Evolutionary conservation across 495 filamentous ascomycete species (phyloP), one percentile per base, ranked within the genome.

Genomic region (Penicillium soppii): DNA sequence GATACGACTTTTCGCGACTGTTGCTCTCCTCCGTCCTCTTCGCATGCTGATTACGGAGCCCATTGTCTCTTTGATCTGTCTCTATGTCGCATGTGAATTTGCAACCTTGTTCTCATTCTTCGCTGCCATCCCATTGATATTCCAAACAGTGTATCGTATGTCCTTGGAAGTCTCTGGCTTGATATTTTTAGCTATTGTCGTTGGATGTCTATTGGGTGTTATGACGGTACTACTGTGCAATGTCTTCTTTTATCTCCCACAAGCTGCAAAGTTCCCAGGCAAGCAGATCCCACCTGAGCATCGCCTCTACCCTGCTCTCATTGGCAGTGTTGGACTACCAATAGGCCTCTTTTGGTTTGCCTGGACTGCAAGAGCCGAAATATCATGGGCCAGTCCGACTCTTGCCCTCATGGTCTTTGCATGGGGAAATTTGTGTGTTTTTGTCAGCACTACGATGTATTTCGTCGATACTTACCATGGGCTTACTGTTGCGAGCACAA

Each of bases 101-200:
- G 76, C 75, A 6, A 78, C 84, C 1, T 74, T 89, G 3, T 88
- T 83, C 54, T 70, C 68, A 19, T 88, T 88, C 70, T 87, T 89
- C 52, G 81, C 81, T 10, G 82, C 82, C 0, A 75, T 86, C 20
- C 85, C 83, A 0, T 71, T 76, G 38, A 64, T 80, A 5, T 85
- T 82, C 52, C 33, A 65, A 37, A 51, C 52, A 3, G 65, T 78
- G 15, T 85, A 87, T 57, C 54, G 59, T 32, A 82, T 83, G 44
- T 52, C 62, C 3, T 43, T 68, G 5, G 77, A 76, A 37, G 56
- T 83, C 39, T 68, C 67, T 7, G 85, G 86, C 2, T 66, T 88
- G 1, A 72, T 78, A 2, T 89, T 88, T 53, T 37, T 88, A 19
- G 70, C 71, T 7, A 75, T 88, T 51, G 77, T 76, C 1, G 51